Base-by-base conservation (phyloP, 139 green algal species). In the Prasinococcaceae sp. region DNA sequence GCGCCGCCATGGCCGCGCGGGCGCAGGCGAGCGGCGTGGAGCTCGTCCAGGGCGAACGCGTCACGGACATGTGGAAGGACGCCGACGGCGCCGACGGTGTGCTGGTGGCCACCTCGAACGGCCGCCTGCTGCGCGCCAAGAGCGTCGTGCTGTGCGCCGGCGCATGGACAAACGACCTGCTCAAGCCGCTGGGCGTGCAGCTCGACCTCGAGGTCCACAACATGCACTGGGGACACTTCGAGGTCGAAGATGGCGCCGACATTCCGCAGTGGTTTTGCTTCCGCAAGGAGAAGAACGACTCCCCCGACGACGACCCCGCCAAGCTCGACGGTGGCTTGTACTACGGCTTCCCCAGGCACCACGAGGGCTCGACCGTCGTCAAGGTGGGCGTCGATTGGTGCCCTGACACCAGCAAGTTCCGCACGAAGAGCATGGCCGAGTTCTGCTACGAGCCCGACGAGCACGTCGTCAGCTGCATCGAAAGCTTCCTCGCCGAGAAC, bases 191-290 rank as follows among this genome's bases (percentile, higher is more conserved):
- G 0, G 30, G 23, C n/a, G 44, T 47, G 24, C 22, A 60, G 4
- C 20, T 66, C 3, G 22, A 57, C 19, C 9, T 60, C 49, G 58
- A 66, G 22, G 41, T 66, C 8, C 44, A 39, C 39, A 41, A 23
- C 36, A 30, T 66, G 22, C 42, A 54, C 22, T 66, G 49, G 48
- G 58, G 58, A n/a, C 58, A 66, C 38, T 53, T 47, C 58, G 32
- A 44, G 19, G 32, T 66, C 29, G 40, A 46, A 26, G 4, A 39
- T 3, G 17, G 22, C 19, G 32, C 35, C 10, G 12, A 43, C 8
- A 27, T 44, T 3, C 58, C 58, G 10, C 58, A 66, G 41, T 66
- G 58, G 58, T 66, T 60, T 30, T 54, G 36, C 38, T 66, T 66
- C 42, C 26, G 49, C 17, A 54, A 60, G 58, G 36, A 43, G 10